Percentiles rank a stretch among this genome's conserved stretches.
phyloP scores from a whole-genome alignment of 805 yeast species.

The Candida glaebosa region DNA sequence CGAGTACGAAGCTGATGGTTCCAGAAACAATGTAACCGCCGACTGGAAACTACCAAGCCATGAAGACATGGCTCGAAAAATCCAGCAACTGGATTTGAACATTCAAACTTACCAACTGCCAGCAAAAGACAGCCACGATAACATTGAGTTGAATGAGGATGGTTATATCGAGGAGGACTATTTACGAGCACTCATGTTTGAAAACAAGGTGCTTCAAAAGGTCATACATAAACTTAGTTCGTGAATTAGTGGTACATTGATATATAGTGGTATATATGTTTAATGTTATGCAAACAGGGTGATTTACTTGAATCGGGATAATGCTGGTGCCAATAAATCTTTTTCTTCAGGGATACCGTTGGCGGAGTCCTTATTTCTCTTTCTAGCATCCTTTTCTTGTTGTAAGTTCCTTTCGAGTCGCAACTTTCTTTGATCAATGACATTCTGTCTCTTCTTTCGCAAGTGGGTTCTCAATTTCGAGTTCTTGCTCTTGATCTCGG shows the following conservation, averaged over 20 bases:
- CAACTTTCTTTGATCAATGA: slow-evolving; percentile 78
- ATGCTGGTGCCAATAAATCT: slow-evolving; percentile 48
- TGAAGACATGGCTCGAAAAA: too few relatives aligned
- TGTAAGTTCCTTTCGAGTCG: slow-evolving; percentile 72
- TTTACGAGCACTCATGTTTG: slow-evolving; percentile 19
- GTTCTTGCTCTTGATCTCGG: slow-evolving; percentile 74
- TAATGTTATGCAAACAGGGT: slow-evolving; percentile 4
- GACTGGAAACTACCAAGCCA: too few relatives aligned
- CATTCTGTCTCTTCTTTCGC: slow-evolving; percentile 81
- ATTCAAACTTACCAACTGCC: too few relatives aligned
- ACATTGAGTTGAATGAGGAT: slow-evolving; percentile 1
- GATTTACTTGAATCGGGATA: slow-evolving; percentile 45
- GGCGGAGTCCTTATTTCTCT: slow-evolving; percentile 42
- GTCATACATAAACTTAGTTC: slow-evolving; percentile 11
- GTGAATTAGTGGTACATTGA: slow-evolving; percentile 1
- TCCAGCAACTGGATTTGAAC: too few relatives aligned
- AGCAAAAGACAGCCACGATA: too few relatives aligned
- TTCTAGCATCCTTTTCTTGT: slow-evolving; percentile 69
- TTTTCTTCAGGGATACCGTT: slow-evolving; percentile 50
- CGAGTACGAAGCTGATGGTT: too few relatives aligned
- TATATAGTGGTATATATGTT: slow-evolving; percentile 4
- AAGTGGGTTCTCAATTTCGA: slow-evolving; percentile 76
- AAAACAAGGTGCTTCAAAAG: slow-evolving; percentile 18
- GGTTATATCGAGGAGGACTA: slow-evolving; percentile 12
- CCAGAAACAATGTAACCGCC: too few relatives aligned